phyloP scores from a whole-genome alignment of 2,329 filamentous ascomycete genomes.

The Xylariaceae sp. region DNA sequence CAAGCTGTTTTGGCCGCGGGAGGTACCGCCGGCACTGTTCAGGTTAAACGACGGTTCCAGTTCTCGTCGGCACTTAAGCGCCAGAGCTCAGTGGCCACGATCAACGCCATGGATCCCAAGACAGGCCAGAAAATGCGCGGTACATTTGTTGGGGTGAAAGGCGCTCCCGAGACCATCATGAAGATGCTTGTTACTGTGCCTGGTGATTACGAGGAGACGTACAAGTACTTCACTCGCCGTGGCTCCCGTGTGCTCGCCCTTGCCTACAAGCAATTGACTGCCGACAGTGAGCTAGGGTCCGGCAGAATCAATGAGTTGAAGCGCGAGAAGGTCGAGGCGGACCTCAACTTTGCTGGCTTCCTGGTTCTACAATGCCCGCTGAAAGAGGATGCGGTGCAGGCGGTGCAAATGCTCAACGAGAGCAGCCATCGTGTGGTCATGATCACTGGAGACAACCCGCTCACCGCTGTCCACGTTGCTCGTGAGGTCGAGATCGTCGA shows the following conservation, averaged over 20 bases:
- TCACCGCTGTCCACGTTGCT: constrained; percentile 93
- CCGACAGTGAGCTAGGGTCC: constrained; percentile 73
- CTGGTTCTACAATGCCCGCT: constrained; percentile 90
- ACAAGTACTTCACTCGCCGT: constrained; percentile 94
- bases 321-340: constrained; percentile 82
- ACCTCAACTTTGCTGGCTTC: constrained; percentile 87
- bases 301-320: constrained; percentile 87
- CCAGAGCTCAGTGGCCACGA: constrained; percentile 86
- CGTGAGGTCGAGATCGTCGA: constrained; percentile 96
- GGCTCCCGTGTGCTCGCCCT: constrained; percentile 90
- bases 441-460: constrained; percentile 97
- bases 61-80: constrained; percentile 96
- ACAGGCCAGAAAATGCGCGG: constrained; percentile 70
- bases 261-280: constrained; percentile 84
- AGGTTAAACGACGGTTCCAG: constrained; percentile 94
- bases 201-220: constrained; percentile 91
- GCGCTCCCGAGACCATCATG: constrained; percentile 92
- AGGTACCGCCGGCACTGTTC: constrained; percentile 64
- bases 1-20: constrained; percentile 36
- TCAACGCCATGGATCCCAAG: constrained; percentile 62
- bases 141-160: constrained; percentile 93
- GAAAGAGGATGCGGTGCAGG: constrained; percentile 91
- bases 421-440: constrained; percentile 97
- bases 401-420: constrained; percentile 95
- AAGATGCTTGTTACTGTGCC: constrained; percentile 83